Percentiles rank a stretch among this genome's conserved stretches.
Evolutionary conservation across 2,329 filamentous ascomycete species (phyloP).

Genomic region (Xenoacremonium recifei): DNA sequence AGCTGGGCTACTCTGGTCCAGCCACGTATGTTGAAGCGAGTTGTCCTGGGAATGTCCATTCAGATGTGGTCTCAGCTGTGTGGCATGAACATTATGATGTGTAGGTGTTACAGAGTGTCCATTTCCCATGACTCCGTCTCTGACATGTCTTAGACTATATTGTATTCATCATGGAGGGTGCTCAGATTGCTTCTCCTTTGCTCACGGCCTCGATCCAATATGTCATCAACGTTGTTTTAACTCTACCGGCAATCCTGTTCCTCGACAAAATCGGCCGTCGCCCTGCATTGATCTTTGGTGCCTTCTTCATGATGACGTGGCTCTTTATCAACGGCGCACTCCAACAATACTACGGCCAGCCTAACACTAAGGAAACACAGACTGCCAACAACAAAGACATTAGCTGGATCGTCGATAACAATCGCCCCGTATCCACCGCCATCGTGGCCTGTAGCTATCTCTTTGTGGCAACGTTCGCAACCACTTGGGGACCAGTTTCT

Average conservation of each 20-base stretch:
- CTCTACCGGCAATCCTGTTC: constrained; percentile 58
- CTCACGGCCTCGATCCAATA: constrained; percentile 63
- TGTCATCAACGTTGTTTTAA: constrained; percentile 61
- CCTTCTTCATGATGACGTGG: constrained; percentile 59
- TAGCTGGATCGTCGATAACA: constrained; percentile 56
- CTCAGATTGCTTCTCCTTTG: constrained; percentile 54
- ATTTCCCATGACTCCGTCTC: background rate
- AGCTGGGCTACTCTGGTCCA: constrained; percentile 49
- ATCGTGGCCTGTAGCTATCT: constrained; percentile 64
- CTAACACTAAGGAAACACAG: constrained; percentile 38
- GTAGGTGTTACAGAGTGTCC: constrained; percentile 13
- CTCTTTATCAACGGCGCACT: constrained; percentile 60
- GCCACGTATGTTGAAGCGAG: constrained; percentile 53
- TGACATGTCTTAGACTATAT: constrained; percentile 45
- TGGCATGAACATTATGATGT: constrained; percentile 61
- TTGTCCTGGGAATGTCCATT: constrained; percentile 56
- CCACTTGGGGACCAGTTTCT: constrained; percentile 42
- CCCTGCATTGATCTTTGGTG: constrained; percentile 52
- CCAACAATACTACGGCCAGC: constrained; percentile 57
- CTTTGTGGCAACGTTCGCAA: constrained; percentile 48
- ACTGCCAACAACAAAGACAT: constrained; percentile 45
- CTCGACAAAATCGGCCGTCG: constrained; percentile 60
- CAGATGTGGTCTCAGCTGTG: constrained; percentile 60
- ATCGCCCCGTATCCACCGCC: constrained; percentile 54
- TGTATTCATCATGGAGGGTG: constrained; percentile 59